A percentile compares a stretch with the other conserved stretches of the same genome.
phyloP scores from a whole-genome alignment of 805 yeast species.

The Torulaspora delbrueckii region DNA sequence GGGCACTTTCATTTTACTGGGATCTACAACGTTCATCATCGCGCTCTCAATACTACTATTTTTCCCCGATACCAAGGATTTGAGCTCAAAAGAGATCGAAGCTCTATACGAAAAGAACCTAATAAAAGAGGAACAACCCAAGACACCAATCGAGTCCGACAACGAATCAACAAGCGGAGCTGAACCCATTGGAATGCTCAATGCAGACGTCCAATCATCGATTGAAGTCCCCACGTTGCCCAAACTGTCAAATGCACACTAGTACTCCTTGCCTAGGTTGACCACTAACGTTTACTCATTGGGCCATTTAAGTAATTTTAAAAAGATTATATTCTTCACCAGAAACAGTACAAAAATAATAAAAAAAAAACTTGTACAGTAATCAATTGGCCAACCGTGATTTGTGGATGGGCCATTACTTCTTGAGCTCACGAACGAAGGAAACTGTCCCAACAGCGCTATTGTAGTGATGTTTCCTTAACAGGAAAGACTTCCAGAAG shows the following conservation, averaged over 20 bases:
- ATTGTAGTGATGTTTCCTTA: neutral
- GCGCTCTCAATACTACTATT: slow-evolving; percentile 29
- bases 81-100: slow-evolving; percentile 28
- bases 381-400: no score
- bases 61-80: slow-evolving; percentile 45
- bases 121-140: neutral
- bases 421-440: no score
- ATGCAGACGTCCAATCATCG: neutral
- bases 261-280: neutral
- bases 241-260: neutral
- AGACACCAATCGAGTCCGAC: neutral
- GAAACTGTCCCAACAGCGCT: neutral
- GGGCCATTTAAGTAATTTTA: neutral
- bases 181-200: slow-evolving; percentile 1
- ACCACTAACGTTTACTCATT: neutral
- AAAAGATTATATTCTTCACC: no score
- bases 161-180: neutral
- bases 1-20: slow-evolving; percentile 41
- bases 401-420: no score
- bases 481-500: neutral
- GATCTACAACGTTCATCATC: slow-evolving; percentile 34
- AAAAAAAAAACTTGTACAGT: no score
- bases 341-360: no score
- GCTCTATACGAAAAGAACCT: neutral
- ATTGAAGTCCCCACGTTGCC: neutral